Base-by-base conservation (phyloP, 164 flowering plant genomes). In the Saururus chinensis region DNA sequence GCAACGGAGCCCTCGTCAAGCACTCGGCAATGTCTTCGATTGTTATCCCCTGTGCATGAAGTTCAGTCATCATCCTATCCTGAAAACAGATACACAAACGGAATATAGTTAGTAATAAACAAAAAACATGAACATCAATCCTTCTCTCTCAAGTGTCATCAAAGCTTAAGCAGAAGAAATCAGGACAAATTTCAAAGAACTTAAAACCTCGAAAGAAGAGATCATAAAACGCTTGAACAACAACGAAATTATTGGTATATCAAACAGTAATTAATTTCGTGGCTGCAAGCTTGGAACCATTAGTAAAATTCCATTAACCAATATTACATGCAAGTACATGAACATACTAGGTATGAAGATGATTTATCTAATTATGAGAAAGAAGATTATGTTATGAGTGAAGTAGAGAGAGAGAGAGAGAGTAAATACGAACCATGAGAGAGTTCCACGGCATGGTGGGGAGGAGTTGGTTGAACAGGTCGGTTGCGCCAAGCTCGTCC, bases 401-500 rank as follows among this genome's bases (percentile, higher is more conserved):
- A n/a, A n/a, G n/a, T n/a, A n/a, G n/a, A n/a, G n/a, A n/a, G n/a
- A n/a, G n/a, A 26, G 7, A 19, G 0, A 14, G 4, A 51, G 19
- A 51, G n/a, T 37, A 4, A 30, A 26, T 10, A 66, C 64, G 20
- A n/a, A 84, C 96, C 93, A 88, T 83, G 63, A 78, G 75, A 53
- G 87, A 64, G 69, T 88, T 86, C 92, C 87, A 86, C 3, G 92
- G 85, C 84, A 84, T 81, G 71, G 96, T 82, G 21, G 82, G 87
- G 51, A 84, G 82, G 58, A 86, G 86, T 24, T 76, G 64, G 53
- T 86, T 66, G 79, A 89, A 87, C 76, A 79, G 65, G 3, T 78
- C 82, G 12, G 87, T 81, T 19, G 60, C 60, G 20, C 89, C 89
- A 74, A 89, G 56, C 56, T 76, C 81, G 59, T 85, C 91, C 12